Evolutionary conservation across 148 eudicot species (phyloP), one percentile per base, ranked within the genome.

Genomic region (Dysphania ambrosioides): DNA sequence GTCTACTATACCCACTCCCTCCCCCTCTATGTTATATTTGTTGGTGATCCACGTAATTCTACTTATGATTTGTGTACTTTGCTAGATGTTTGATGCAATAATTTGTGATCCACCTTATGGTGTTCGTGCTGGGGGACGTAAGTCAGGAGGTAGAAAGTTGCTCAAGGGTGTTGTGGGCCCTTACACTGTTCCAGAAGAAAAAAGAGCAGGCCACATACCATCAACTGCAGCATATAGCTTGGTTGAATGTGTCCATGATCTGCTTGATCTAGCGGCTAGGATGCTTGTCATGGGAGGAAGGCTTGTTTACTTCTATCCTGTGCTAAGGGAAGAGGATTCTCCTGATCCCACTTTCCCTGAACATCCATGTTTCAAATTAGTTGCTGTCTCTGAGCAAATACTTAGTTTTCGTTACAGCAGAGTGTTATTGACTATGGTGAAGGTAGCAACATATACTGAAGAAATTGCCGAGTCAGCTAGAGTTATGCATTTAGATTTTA

Each of bases 61-160:
- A 72, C 3, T 76, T 47, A 49, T 30, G 19, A 34, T 15, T 57
- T 74, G 42, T 38, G 75, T 59, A 30, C 27, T 32, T 67, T 66
- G 66, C 66, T 58, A 92, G 99, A 66, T 95, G 71, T 89, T 92
- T 70, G 94, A 95, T 84, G 99, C 99, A 77, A 90, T 95, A 79
- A 95, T 95, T 35, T 95, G 99, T 42, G 99, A 95, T 68, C 99
- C 99, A 47, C 99, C 99, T 42, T 95, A 95, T 40, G 99, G 99
- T 27, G 99, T 95, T 55, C 97, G 99, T 73, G 99, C 99, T 36
- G 99, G 97, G 4, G 99, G 99, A 3, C 99, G 99, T 65, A 95
- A 95, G 85, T 95, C 99, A 16, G 99, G 99, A 73, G 99, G 99
- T 24, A 82, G 99, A 32, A 95, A 95, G 81, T 84, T 95, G 65